Evolutionary conservation across 805 yeast species (phyloP).

Genomic region (Yamadazyma insecticola): DNA sequence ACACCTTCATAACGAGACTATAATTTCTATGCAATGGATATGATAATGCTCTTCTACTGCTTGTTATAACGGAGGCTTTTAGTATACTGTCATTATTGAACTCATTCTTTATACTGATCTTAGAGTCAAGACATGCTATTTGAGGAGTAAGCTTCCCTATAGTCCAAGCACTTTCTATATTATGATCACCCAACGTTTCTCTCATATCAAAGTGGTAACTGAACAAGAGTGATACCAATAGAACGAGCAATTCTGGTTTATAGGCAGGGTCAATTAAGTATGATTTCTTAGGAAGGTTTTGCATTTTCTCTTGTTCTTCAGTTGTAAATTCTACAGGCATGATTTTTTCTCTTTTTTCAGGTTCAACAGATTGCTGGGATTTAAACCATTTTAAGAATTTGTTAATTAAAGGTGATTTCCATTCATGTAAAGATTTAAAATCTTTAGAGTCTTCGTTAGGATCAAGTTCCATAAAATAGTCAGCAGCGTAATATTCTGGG

Average conservation of each 20-base stretch:
- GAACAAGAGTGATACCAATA: constrained; percentile 64
- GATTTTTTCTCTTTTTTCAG: constrained; percentile 14
- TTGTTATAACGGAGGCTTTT: constrained; percentile 52
- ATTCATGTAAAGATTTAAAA: constrained; percentile 43
- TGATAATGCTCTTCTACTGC: constrained; percentile 67
- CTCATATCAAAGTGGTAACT: constrained; percentile 72
- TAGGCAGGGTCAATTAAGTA: constrained; percentile 54
- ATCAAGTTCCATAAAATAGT: constrained; percentile 53
- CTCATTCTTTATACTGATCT: constrained; percentile 30
- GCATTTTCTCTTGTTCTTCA: constrained; percentile 64
- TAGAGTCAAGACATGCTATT: constrained; percentile 64
- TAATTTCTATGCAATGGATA: constrained; percentile 79
- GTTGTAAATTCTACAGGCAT: constrained; percentile 52
- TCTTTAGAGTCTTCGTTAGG: constrained; percentile 51
- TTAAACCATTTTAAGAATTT: constrained; percentile 47
- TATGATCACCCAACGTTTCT: constrained; percentile 65
- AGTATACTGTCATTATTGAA: constrained; percentile 31
- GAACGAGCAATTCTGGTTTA: constrained; percentile 47
- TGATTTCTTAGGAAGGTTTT: constrained; percentile 59
- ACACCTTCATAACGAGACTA: constrained; percentile 52
- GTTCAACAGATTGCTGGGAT: constrained; percentile 23
- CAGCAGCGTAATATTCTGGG: constrained; percentile 85
- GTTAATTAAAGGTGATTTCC: constrained; percentile 46
- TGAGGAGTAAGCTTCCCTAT: constrained; percentile 85
- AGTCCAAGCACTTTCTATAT: constrained; percentile 90